A percentile compares a stretch with the other conserved stretches of the same genome.
Conservation (phyloP, 169 alveolate species). For the Cryptosporidium xiaoi region DNA sequence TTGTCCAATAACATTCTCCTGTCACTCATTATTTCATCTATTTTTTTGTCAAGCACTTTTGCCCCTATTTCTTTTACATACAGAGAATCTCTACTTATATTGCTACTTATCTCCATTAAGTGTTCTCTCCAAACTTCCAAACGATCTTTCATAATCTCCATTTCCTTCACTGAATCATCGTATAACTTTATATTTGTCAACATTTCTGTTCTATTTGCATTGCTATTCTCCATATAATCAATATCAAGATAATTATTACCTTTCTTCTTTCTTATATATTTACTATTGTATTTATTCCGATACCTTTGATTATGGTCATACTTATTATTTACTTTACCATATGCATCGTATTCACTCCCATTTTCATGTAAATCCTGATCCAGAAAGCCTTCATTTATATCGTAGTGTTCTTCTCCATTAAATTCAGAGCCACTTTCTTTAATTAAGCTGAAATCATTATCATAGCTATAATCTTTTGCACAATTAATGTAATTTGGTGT, state of each 20-base stretch:
- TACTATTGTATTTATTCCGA: background rate
- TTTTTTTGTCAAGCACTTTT: conserved; percentile 25
- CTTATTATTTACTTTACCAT: background rate
- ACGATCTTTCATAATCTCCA: conserved; percentile 59
- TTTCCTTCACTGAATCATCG: conserved; percentile 52
- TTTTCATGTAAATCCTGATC: too few species aligned
- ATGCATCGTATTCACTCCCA: background rate
- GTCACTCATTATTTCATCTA: conserved; percentile 47
- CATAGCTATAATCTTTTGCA: too few species aligned
- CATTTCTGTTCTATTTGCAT: background rate
- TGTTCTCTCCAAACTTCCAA: conserved; percentile 34
- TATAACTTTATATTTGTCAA: conserved; percentile 26
- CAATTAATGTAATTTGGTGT: too few species aligned
- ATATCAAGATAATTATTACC: background rate
- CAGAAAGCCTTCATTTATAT: too few species aligned
- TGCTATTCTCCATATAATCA: background rate
- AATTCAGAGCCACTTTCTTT: too few species aligned
- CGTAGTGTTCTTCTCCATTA: too few species aligned
- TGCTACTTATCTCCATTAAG: background rate
- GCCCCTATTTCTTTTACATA: conserved; percentile 34
- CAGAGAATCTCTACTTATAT: conserved; percentile 25
- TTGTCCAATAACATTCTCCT: conserved; percentile 6
- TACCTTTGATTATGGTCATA: background rate
- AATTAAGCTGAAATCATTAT: too few species aligned
- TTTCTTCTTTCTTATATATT: background rate